Evolutionary conservation across 2,329 filamentous ascomycete species (phyloP).

Genomic region (Daldinia sp.): DNA sequence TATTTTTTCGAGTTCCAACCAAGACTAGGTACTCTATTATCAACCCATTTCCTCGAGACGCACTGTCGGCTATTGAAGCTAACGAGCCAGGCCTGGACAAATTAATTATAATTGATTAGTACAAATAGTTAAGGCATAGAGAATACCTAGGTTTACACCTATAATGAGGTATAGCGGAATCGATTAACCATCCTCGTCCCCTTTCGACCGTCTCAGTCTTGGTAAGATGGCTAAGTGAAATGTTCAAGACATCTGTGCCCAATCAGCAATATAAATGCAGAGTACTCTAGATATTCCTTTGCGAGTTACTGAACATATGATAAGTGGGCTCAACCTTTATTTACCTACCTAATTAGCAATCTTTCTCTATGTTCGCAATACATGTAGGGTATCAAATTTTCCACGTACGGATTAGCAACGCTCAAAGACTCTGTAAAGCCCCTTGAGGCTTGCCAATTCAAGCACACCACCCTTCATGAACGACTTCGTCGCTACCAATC

Average conservation of each 20-base stretch:
- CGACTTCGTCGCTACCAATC: slow-evolving; percentile 81
- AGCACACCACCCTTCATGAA: slow-evolving; percentile 78
- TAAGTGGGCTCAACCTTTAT: background rate
- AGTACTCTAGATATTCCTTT: no score
- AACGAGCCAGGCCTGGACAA: background rate
- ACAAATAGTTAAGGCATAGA: no score
- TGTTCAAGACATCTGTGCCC: no score
- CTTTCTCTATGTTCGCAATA: slow-evolving; percentile 4
- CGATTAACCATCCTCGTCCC: no score
- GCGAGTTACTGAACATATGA: background rate
- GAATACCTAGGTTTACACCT: no score
- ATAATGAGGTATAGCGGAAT: no score
- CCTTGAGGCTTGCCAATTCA: slow-evolving; percentile 91
- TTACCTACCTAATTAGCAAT: slow-evolving; percentile 9
- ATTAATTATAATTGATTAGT: no score
- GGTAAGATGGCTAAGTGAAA: no score
- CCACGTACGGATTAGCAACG: slow-evolving; percentile 68
- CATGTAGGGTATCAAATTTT: slow-evolving; percentile 22
- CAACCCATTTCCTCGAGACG: background rate
- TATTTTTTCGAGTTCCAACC: slow-evolving; percentile 16
- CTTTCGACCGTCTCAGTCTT: no score
- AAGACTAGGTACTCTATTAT: background rate
- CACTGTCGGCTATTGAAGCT: background rate
- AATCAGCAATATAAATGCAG: no score
- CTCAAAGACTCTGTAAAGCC: slow-evolving; percentile 93